phyloP scores from a whole-genome alignment of 495 filamentous ascomycete genomes.

The Penicillium silybi region DNA sequence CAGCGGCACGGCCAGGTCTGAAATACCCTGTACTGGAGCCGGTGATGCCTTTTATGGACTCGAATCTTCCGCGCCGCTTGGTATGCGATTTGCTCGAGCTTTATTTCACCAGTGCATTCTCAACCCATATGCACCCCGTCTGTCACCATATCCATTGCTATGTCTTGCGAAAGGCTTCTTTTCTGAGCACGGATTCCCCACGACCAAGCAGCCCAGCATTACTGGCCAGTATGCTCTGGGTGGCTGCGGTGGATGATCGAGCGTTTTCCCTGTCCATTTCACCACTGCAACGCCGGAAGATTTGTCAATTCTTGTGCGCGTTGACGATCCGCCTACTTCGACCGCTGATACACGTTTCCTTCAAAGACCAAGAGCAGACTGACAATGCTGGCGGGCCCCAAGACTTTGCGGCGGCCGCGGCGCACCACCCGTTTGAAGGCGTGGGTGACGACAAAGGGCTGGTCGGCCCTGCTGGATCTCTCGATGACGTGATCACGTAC shows the following conservation, averaged over 20 bases:
- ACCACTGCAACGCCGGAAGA: constrained; percentile 78
- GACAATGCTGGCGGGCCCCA: constrained; percentile 27
- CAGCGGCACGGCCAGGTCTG: constrained; percentile 32
- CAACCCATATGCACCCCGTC: constrained; percentile 79
- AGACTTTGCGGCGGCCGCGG: constrained; percentile 27
- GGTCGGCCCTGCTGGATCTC: constrained; percentile 68
- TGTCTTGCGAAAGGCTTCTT: constrained; percentile 84
- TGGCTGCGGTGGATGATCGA: constrained; percentile 87
- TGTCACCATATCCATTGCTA: constrained; percentile 92
- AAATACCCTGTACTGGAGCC: constrained; percentile 87
- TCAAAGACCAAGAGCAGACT: constrained; percentile 34
- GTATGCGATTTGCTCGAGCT: constrained; percentile 84
- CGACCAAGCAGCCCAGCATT: constrained; percentile 82
- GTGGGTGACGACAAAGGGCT: constrained; percentile 74
- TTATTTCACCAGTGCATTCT: constrained; percentile 84
- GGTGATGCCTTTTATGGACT: constrained; percentile 68
- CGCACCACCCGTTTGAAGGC: constrained; percentile 52
- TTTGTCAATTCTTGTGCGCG: constrained; percentile 87
- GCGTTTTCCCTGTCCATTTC: constrained; percentile 81
- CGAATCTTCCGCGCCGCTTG: constrained; percentile 69
- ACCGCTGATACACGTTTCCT: constrained; percentile 71
- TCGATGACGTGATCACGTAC: constrained; percentile 61
- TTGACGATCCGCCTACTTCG: constrained; percentile 82
- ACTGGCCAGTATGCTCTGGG: constrained; percentile 92
- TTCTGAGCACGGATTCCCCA: constrained; percentile 73